A percentile compares a stretch with the other conserved stretches of the same genome.
These are phyloP conservation scores for Gracilaria vermiculophylla DNA, from an alignment of 23 red algal species.

Conservation along the genomic window DNA sequence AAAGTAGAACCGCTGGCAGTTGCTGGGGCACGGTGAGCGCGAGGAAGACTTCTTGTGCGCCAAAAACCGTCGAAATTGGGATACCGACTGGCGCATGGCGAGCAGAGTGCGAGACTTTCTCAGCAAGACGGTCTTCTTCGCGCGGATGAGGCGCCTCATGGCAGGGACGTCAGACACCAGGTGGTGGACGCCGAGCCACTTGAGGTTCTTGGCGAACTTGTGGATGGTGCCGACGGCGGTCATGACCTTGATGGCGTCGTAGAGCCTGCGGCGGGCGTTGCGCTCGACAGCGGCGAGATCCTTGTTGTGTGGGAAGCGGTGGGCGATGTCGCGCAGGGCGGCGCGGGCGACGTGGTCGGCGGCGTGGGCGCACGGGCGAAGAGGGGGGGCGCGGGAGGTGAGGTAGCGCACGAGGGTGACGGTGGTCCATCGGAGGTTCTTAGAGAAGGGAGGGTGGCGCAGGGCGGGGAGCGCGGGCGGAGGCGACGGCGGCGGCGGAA, in stretches of 20 bases:
- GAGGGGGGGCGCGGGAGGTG: not conserved
- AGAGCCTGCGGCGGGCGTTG: constrained; percentile 94
- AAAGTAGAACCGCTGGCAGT: not conserved
- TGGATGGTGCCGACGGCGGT: constrained; percentile 72
- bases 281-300: constrained; percentile 52
- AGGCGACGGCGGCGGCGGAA: not conserved
- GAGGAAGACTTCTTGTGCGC: not conserved
- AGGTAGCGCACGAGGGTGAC: constrained; percentile 27
- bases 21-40: not conserved
- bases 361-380: not conserved
- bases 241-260: constrained; percentile 98
- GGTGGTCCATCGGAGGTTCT: constrained; percentile 59
- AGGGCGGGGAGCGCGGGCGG: not conserved
- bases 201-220: constrained; percentile 62
- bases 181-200: constrained; percentile 63
- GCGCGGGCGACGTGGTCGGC: constrained; percentile 32
- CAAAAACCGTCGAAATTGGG: not conserved
- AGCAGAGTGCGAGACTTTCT: not conserved
- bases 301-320: not conserved
- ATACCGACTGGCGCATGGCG: not conserved
- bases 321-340: constrained; percentile 7
- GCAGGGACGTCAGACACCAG: not conserved
- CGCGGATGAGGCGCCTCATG: not conserved
- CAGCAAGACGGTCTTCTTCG: not conserved
- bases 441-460: not conserved